Percentiles rank a stretch among this genome's conserved stretches.
Conservation (phyloP, 345 rosid species). For the Rubroshorea leprosula region DNA sequence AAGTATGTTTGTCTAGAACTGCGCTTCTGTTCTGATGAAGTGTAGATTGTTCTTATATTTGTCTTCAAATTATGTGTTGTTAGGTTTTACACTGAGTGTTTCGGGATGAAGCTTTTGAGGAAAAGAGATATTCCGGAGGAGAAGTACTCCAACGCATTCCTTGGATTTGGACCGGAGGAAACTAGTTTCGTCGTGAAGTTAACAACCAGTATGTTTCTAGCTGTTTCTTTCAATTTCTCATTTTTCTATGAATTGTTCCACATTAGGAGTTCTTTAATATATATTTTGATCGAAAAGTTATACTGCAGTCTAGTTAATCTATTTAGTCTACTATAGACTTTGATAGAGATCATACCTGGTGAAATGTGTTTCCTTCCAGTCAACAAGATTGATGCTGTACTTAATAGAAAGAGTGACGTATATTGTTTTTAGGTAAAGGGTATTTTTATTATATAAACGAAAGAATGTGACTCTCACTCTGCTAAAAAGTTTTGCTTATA, state of each 20-base stretch:
- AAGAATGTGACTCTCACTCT: no score
- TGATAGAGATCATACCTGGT: no score
- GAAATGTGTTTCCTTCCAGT: no score
- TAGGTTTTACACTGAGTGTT: constrained; percentile 87
- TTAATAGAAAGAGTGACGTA: no score
- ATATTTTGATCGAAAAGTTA: no score
- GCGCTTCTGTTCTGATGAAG: neutral
- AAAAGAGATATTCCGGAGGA: constrained; percentile 85
- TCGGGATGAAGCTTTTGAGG: constrained; percentile 90
- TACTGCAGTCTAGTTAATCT: constrained; percentile 4
- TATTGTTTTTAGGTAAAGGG: no score
- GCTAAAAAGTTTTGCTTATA: no score
- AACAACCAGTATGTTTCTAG: constrained; percentile 59
- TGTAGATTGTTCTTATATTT: constrained; percentile 2
- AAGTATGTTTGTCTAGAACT: constrained; percentile 27
- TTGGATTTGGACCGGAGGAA: constrained; percentile 85
- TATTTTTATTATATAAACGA: no score
- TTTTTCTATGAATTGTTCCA: constrained; percentile 6
- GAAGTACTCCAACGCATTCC: constrained; percentile 90
- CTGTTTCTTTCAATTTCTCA: neutral
- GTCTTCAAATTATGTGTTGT: neutral
- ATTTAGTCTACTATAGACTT: no score
- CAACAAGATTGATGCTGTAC: no score
- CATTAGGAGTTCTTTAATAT: neutral
- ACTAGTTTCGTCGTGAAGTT: constrained; percentile 76